These are phyloP conservation scores for Paraleonurus japonicus DNA, from an alignment of 257 asterid genomes.

Conservation along the genomic window DNA sequence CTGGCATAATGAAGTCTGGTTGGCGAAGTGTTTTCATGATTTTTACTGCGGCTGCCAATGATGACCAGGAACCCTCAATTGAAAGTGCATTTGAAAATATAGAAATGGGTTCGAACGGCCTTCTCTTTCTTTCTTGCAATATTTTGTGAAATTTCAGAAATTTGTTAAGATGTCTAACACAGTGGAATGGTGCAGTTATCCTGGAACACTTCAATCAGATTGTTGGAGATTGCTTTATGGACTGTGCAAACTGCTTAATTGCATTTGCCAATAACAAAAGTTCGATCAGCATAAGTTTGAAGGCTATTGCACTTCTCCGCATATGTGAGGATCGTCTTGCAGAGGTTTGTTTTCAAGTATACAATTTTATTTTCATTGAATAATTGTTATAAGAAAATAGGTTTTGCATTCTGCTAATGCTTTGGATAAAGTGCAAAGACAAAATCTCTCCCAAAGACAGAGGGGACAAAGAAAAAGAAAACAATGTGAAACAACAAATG, in stretches of 20 bases:
- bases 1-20: slow-evolving; percentile 87
- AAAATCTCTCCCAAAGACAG: background rate
- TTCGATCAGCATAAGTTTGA: slow-evolving; percentile 83
- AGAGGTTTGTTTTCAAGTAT: slow-evolving; percentile 61
- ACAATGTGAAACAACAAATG: background rate
- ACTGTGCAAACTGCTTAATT: slow-evolving; percentile 92
- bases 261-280: slow-evolving; percentile 86
- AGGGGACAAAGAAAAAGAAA: background rate
- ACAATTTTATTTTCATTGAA: background rate
- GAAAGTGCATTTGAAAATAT: slow-evolving; percentile 98
- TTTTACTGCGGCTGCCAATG: slow-evolving; percentile 92
- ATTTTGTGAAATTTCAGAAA: slow-evolving; percentile 19
- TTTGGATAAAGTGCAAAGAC: background rate
- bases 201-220: slow-evolving; percentile 97
- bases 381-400: background rate
- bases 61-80: slow-evolving; percentile 75
- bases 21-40: slow-evolving; percentile 98
- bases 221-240: slow-evolving; percentile 93
- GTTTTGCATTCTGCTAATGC: background rate
- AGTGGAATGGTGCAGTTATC: slow-evolving; percentile 62
- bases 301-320: slow-evolving; percentile 97
- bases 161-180: slow-evolving; percentile 33
- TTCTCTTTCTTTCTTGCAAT: slow-evolving; percentile 16
- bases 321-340: slow-evolving; percentile 99
- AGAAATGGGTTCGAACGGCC: slow-evolving; percentile 72